phyloP scores from a whole-genome alignment of 106 monocot species.

The Alisma plantagoaquatica region DNA sequence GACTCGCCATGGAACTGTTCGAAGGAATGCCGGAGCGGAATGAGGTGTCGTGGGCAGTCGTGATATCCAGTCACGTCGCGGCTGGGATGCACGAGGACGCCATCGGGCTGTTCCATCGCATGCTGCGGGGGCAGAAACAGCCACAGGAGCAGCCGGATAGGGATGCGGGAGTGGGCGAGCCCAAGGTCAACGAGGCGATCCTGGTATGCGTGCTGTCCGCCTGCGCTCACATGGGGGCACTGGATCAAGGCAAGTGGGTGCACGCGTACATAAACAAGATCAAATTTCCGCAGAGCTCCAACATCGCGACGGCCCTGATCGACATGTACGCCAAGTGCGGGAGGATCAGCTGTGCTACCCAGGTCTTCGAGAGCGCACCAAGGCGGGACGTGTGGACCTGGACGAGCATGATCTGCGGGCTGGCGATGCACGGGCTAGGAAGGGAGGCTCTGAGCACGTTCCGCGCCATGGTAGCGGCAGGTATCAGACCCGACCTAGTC shows the following conservation, averaged over 20 bases:
- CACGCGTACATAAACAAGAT: constrained; percentile 24
- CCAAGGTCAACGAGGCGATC: constrained; percentile 22
- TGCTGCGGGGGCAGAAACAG: too few relatives aligned
- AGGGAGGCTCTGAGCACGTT: constrained; percentile 22
- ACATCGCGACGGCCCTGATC: constrained; percentile 28
- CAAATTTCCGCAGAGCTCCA: constrained; percentile 10
- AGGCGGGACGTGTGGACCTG: constrained; percentile 27
- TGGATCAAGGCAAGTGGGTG: constrained; percentile 41
- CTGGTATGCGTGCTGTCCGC: constrained; percentile 29
- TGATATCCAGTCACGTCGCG: constrained; percentile 21
- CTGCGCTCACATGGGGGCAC: constrained; percentile 34
- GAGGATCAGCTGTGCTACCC: constrained; percentile 21
- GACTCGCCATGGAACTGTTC: constrained; percentile 9
- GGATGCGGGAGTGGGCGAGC: not conserved
- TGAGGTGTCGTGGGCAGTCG: constrained; percentile 14
- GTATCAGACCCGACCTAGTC: constrained; percentile 24
- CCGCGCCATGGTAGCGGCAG: constrained; percentile 14
- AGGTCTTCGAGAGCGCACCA: constrained; percentile 16
- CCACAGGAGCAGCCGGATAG: too few relatives aligned
- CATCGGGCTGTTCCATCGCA: constrained; percentile 16
- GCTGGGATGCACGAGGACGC: constrained; percentile 22
- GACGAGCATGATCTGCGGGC: constrained; percentile 42
- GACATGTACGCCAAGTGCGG: constrained; percentile 54
- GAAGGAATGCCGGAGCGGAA: constrained; percentile 15
- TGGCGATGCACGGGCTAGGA: constrained; percentile 33